Base-by-base conservation (phyloP, 306 rosid species). In the Trifolium subterraneum region DNA sequence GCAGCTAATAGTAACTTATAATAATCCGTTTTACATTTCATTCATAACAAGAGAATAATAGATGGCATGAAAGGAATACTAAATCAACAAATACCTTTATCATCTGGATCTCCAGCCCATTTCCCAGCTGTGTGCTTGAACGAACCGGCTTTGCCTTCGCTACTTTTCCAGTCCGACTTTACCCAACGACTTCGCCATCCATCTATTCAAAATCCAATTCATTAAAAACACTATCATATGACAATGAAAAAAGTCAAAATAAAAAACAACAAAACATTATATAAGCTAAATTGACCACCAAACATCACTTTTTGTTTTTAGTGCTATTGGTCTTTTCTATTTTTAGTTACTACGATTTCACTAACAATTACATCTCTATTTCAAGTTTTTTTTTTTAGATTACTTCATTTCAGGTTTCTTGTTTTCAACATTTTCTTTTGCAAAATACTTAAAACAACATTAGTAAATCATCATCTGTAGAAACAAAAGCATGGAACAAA, bases 61-160 rank as follows among this genome's bases (percentile, higher is more conserved):
- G 41, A 20, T 8, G 19, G 9, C 11, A 16, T 8, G 7, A 7
- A 16, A 16, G 22, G 23, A 16, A 50, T 22, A 55, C 33, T 13
- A 4, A 68, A 55, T 31, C 36, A 68, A 76, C 54, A 68, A 69
- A 58, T 79, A 94, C 99, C 99, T 87, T 81, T 90, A 27, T 95
- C 99, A 70, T 92, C 99, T 0, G 89, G 98, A 82, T 95, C 99
- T 52, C 96, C 99, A 7, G 91, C 16, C 98, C 97, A 95, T 75
- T 82, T 85, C 71, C 99, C 99, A 58, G 97, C 85, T 0, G 96
- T 50, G 83, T 92, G 93, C 74, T 86, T 92, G 87, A 95, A 95
- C 11, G 92, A 86, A 75, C 99, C 99, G 1, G 99, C 98, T 86
- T 95, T 92, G 4, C 96, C 97, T 83, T 95, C 97, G 3, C 71